Evolutionary conservation across 352 stramenopile genomes (phyloP).

Genomic region (Globisporangium yorkense): DNA sequence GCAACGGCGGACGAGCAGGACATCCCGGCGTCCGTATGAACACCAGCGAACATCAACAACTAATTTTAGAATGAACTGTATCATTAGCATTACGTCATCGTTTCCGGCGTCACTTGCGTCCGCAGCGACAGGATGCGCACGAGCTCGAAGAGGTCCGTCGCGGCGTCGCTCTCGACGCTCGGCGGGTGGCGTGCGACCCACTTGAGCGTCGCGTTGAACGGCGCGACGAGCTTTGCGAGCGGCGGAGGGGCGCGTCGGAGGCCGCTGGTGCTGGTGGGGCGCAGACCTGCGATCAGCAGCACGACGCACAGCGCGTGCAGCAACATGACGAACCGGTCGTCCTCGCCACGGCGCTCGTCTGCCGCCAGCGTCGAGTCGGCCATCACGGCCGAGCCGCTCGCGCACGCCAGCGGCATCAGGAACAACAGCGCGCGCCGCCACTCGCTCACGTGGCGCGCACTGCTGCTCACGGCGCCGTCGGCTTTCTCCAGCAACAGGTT

Average conservation of each 20-base stretch:
- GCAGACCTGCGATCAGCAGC: slow-evolving; percentile 55
- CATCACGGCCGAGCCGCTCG: slow-evolving; percentile 46
- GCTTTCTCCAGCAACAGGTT: slow-evolving; percentile 71
- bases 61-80: slow-evolving; percentile 1
- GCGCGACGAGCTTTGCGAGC: slow-evolving; percentile 39
- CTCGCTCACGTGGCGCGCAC: slow-evolving; percentile 37
- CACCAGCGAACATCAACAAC: slow-evolving; percentile 1
- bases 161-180: slow-evolving; percentile 39
- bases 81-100: slow-evolving; percentile 7
- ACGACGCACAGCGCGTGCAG: slow-evolving; percentile 67
- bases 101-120: slow-evolving; percentile 31
- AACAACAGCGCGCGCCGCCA: slow-evolving; percentile 74
- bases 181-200: slow-evolving; percentile 64
- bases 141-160: slow-evolving; percentile 65
- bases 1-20: slow-evolving; percentile 28
- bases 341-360: slow-evolving; percentile 47
- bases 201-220: slow-evolving; percentile 43
- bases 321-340: slow-evolving; percentile 76
- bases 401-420: slow-evolving; percentile 66
- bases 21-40: slow-evolving; percentile 40
- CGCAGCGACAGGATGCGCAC: slow-evolving; percentile 55
- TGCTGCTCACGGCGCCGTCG: slow-evolving; percentile 16
- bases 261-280: slow-evolving; percentile 9
- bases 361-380: slow-evolving; percentile 33
- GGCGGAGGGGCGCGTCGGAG: slow-evolving; percentile 7